Evolutionary conservation across 495 filamentous ascomycete genomes (phyloP), one percentile per base, ranked within the genome.

Genomic region (Penicillium cataractarum): DNA sequence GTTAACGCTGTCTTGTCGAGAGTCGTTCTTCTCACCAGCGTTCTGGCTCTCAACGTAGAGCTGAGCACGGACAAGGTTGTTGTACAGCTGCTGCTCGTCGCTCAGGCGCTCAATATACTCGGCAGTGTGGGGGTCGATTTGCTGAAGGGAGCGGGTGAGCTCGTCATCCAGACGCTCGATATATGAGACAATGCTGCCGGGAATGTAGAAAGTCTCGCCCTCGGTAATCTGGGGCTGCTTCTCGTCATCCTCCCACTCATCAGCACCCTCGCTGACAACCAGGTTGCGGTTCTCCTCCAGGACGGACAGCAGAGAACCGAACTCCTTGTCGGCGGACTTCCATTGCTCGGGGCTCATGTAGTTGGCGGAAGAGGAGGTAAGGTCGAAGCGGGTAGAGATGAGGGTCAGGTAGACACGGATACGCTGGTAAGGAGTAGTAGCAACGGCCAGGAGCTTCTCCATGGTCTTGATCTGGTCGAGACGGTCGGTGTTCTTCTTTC

Each of bases 211-310:
- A 59, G 86, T 87, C 77, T 97, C 87, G 61, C 87, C 92, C 9
- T 80, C 68, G 17, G 81, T 84, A 66, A 92, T 79, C 35, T 83
- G 82, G 21, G 95, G 95, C 31, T 86, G 86, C 78, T 96, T 97
- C 64, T 98, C 96, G 66, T 98, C 95, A 74, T 99, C 96, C 68
- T 99, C 95, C 95, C 95, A 98, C 72, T 99, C 96, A 64, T 99
- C 95, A 17, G 93, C 95, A 63, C 83, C 86, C 76, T 98, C 95
- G 57, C 93, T 82, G 44, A 99, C 89, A 55, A 98, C 82, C 66
- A 92, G 87, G 63, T 93, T 86, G 58, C 78, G 82, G 75, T 92
- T 89, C 39, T 80, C 74, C 74, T 97, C 92, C 50, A 99, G 88
- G 13, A 92, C 86, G 50, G 86, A 80, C 51, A 99, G 83, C 21